Conservation (phyloP, 805 yeast species). For the Kuraishia piskuri region DNA sequence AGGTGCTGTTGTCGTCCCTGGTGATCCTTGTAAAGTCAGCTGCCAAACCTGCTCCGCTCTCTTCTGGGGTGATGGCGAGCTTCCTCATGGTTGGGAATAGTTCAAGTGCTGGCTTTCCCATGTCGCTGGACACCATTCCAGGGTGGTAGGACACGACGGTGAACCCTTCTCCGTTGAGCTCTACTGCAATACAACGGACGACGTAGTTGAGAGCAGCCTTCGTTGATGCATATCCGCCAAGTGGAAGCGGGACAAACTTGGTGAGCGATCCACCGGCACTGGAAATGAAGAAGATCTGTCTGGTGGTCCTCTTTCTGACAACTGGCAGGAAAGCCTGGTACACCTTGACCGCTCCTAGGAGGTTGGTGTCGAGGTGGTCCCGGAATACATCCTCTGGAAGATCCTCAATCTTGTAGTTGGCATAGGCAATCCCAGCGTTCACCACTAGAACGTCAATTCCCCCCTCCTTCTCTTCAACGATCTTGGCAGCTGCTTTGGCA, state of each 20-base stretch:
- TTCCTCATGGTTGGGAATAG: neutral
- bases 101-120: constrained; percentile 8
- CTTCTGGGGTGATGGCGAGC: constrained; percentile 15
- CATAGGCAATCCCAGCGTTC: neutral
- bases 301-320: constrained; percentile 14
- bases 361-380: constrained; percentile 10
- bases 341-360: constrained; percentile 23
- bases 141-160: constrained; percentile 21
- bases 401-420: too few relatives aligned
- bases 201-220: constrained; percentile 27
- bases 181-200: constrained; percentile 17
- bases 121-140: constrained; percentile 29
- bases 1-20: constrained; percentile 17
- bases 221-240: constrained; percentile 23
- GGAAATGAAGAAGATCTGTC: constrained; percentile 22
- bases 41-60: constrained; percentile 12
- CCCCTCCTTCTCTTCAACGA: neutral
- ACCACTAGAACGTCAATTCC: neutral
- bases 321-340: constrained; percentile 20
- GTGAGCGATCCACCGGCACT: constrained; percentile 20
- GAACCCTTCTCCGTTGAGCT: constrained; percentile 8
- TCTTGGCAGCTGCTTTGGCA: neutral
- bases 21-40: constrained; percentile 12
- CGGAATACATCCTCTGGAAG: neutral
- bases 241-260: constrained; percentile 11